phyloP scores from a whole-genome alignment of 352 stramenopile species.

The Pythium phragmitis region DNA sequence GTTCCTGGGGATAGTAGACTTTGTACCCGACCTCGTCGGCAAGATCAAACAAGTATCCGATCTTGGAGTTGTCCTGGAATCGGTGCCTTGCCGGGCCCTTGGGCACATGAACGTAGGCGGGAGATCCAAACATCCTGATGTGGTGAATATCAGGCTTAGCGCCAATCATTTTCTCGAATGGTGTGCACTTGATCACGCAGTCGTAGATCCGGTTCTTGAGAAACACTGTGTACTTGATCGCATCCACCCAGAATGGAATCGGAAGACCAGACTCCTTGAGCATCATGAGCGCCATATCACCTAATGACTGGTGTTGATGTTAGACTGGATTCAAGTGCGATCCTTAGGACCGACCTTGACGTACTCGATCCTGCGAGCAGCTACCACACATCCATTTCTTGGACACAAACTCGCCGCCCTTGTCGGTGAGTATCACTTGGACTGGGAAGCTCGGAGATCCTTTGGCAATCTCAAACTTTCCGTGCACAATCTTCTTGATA shows the following conservation, averaged over 20 bases:
- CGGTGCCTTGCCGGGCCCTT: no score
- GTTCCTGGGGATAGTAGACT: background rate
- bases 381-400: no score
- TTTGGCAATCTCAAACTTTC: no score
- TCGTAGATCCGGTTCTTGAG: background rate
- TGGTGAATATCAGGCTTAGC: background rate
- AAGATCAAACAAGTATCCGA: background rate
- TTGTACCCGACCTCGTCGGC: background rate
- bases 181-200: background rate
- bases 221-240: background rate
- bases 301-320: background rate
- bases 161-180: background rate
- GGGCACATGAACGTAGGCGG: background rate
- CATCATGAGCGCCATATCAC: background rate
- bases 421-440: no score
- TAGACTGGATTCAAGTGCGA: conserved; percentile 19
- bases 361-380: background rate
- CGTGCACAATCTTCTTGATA: background rate
- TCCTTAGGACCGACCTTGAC: background rate
- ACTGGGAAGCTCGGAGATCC: no score
- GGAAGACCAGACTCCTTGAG: background rate
- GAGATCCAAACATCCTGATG: background rate
- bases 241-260: background rate
- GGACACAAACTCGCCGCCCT: no score
- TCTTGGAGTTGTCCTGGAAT: no score